These are phyloP conservation scores for Piper betle DNA, from an alignment of 164 flowering plant genomes.

Conservation along the genomic window DNA sequence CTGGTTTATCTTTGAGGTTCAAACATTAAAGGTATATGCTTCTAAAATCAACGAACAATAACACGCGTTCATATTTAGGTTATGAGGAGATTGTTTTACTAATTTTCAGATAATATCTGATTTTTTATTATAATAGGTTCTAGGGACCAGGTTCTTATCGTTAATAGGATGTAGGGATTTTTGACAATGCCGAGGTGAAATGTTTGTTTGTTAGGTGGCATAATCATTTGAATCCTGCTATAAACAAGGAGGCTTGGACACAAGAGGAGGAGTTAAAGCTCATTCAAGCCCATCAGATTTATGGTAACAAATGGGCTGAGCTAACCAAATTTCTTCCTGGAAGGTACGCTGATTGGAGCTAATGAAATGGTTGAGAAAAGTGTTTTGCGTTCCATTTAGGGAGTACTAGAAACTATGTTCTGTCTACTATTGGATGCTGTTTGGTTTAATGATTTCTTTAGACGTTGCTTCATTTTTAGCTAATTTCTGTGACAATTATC, in stretches of 20 bases:
- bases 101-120: too few species aligned
- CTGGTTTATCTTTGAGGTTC: too few species aligned
- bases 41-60: too few species aligned
- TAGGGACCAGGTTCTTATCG: too few species aligned
- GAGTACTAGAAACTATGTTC: neutral
- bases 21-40: too few species aligned
- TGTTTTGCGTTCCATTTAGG: neutral
- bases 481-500: neutral
- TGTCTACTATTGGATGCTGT: neutral
- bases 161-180: too few species aligned
- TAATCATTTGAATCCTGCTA: conserved; percentile 91
- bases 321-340: conserved; percentile 88
- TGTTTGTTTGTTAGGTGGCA: conserved; percentile 60
- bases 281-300: conserved; percentile 81
- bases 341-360: conserved; percentile 29
- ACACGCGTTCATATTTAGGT: too few species aligned
- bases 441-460: neutral
- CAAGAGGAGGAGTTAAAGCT: conserved; percentile 87
- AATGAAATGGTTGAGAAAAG: neutral
- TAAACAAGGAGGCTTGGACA: conserved; percentile 98
- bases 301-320: conserved; percentile 99
- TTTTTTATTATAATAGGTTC: too few species aligned
- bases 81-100: too few species aligned
- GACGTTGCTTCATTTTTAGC: neutral
- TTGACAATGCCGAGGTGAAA: too few species aligned